Conservation (phyloP, 352 stramenopile species). For the Halophytophthora polymorphica region DNA sequence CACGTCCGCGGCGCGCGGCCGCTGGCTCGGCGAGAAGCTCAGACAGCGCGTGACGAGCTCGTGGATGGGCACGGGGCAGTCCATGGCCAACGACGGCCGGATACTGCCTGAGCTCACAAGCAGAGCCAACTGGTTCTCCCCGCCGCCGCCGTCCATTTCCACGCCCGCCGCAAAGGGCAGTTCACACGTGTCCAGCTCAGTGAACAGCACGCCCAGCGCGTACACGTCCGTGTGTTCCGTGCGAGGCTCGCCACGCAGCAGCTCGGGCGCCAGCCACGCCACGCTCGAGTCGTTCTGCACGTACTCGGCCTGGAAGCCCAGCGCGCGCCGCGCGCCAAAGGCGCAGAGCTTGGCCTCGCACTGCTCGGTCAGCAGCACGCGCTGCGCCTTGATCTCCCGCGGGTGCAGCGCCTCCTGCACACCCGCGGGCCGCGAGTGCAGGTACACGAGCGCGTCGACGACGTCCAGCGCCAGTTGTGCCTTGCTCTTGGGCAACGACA, state of each 20-base stretch:
- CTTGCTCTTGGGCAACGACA: constrained; percentile 25
- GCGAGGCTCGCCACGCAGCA: constrained; percentile 33
- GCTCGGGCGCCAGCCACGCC: constrained; percentile 52
- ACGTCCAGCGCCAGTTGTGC: constrained; percentile 42
- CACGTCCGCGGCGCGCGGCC: constrained; percentile 33
- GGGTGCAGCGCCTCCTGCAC: constrained; percentile 18
- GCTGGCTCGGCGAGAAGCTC: constrained; percentile 40
- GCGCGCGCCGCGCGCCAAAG: constrained; percentile 31
- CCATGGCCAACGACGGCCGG: constrained; percentile 34
- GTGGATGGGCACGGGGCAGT: constrained; percentile 45
- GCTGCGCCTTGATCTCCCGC: constrained; percentile 36
- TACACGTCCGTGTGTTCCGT: constrained; percentile 42
- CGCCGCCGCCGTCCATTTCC: constrained; percentile 34
- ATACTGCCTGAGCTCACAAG: constrained; percentile 48
- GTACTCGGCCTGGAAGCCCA: constrained; percentile 11
- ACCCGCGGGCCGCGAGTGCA: constrained; percentile 32
- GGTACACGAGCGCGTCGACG: constrained; percentile 45
- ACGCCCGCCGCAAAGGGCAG: constrained; percentile 38
- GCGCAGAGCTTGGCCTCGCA: constrained; percentile 54
- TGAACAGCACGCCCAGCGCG: constrained; percentile 49
- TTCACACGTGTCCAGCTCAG: constrained; percentile 57
- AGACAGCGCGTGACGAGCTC: constrained; percentile 44
- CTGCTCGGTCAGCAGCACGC: constrained; percentile 37
- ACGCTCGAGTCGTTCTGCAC: constrained; percentile 25
- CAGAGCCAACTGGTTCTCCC: constrained; percentile 41